These are phyloP conservation scores for Cystofilobasidium capitatum DNA, from an alignment of 768 basidiomycete species.

Conservation along the genomic window DNA sequence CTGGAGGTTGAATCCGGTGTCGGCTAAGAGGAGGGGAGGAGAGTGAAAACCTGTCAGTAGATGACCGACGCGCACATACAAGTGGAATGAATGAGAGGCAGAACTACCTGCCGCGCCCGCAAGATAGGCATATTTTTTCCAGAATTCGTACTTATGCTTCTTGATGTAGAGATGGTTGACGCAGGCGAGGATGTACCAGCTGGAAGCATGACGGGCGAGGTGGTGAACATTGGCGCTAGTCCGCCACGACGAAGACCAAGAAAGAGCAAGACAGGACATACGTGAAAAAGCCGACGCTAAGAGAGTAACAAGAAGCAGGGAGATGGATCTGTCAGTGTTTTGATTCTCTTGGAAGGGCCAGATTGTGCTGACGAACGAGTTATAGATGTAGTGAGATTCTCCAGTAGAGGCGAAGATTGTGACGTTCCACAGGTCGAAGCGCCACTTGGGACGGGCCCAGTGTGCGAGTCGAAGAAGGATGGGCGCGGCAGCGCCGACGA, in stretches of 20 bases:
- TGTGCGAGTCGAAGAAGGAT: background rate
- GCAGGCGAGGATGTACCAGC: conserved; percentile 6
- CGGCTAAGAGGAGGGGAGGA: no score
- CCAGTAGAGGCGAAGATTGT: background rate
- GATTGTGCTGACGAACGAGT: background rate
- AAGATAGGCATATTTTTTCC: background rate
- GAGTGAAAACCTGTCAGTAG: background rate
- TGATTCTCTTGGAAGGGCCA: background rate
- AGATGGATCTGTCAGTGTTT: background rate
- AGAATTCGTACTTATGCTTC: conserved; percentile 12
- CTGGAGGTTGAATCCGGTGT: conserved; percentile 6
- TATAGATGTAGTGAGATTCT: background rate
- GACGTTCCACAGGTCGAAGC: conserved; percentile 5
- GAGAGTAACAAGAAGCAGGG: background rate
- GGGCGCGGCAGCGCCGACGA: background rate
- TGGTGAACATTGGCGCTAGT: no score
- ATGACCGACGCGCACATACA: background rate
- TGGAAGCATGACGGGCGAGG: background rate
- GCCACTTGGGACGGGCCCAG: background rate
- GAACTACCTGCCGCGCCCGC: background rate
- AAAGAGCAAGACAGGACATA: no score
- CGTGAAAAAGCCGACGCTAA: no score
- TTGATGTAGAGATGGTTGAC: conserved; percentile 9
- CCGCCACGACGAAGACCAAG: no score
- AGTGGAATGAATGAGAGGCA: background rate